Percentiles rank a stretch among this genome's conserved stretches.
Conservation (phyloP, 2,329 filamentous ascomycete genomes). For the Rhexocercosporidium sp. region DNA sequence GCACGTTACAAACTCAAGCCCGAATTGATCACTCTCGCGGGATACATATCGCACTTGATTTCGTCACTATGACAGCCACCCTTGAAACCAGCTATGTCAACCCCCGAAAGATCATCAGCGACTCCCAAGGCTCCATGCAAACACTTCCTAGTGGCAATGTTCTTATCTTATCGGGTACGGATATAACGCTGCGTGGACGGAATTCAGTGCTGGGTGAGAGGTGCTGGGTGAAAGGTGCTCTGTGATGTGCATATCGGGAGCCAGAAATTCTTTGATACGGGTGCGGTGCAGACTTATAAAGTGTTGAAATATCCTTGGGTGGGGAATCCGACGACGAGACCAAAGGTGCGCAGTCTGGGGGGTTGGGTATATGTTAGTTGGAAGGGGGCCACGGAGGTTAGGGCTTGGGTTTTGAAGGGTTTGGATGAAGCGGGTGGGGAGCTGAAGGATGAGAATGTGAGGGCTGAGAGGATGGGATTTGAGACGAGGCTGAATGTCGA, state of each 20-base stretch:
- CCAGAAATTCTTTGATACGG: conserved; percentile 40
- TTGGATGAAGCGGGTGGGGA: background rate
- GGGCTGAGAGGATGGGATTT: background rate
- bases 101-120: conserved; percentile 27
- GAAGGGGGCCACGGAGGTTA: conserved; percentile 56
- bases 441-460: background rate
- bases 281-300: conserved; percentile 33
- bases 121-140: conserved; percentile 31
- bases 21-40: conserved; percentile 18
- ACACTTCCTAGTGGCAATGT: conserved; percentile 25
- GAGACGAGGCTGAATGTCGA: background rate
- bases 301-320: conserved; percentile 45
- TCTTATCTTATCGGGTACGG: conserved; percentile 27
- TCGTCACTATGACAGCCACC: conserved; percentile 25
- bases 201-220: conserved; percentile 35
- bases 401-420: conserved; percentile 44
- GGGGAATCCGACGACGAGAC: conserved; percentile 41
- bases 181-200: conserved; percentile 21
- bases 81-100: conserved; percentile 19
- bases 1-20: conserved; percentile 19
- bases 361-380: conserved; percentile 52
- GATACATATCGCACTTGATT: conserved; percentile 22
- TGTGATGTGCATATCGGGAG: conserved; percentile 37
- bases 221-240: conserved; percentile 43
- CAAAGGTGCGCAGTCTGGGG: conserved; percentile 33